Percentiles rank a stretch among this genome's conserved stretches.
Conservation (phyloP, 2,329 filamentous ascomycete genomes). For the Ceratocystis harringtonii region DNA sequence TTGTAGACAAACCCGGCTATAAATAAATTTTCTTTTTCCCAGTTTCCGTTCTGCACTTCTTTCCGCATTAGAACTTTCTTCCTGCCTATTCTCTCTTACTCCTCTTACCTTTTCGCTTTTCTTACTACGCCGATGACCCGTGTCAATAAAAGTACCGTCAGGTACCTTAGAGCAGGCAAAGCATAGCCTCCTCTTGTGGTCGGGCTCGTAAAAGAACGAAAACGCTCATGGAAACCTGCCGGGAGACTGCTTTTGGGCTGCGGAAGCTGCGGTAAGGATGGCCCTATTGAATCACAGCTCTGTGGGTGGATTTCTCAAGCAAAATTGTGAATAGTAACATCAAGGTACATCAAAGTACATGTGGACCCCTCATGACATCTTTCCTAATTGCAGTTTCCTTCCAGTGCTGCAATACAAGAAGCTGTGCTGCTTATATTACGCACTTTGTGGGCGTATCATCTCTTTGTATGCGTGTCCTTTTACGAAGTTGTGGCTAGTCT, state of each 20-base stretch:
- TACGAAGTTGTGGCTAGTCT: not conserved
- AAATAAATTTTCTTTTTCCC: not conserved
- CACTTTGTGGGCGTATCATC: too few species aligned
- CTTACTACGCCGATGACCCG: not conserved
- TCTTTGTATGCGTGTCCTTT: not conserved
- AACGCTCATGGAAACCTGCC: too few species aligned
- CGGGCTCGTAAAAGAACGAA: too few species aligned
- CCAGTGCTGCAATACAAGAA: not conserved
- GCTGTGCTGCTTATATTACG: not conserved
- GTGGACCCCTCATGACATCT: not conserved
- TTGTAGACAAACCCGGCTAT: not conserved
- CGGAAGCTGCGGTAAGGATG: constrained; percentile 1
- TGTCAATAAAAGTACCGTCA: not conserved
- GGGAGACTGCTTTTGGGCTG: not conserved
- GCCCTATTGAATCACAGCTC: not conserved
- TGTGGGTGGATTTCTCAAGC: not conserved
- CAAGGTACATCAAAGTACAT: not conserved
- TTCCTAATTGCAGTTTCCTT: not conserved
- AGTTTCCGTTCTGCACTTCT: too few species aligned
- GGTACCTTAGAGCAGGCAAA: not conserved
- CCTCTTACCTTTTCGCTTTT: not conserved
- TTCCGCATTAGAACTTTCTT: not conserved
- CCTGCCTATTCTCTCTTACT: not conserved
- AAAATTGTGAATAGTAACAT: not conserved
- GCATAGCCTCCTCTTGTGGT: not conserved